Evolutionary conservation across 306 rosid species (phyloP).

Genomic region (Dicorynia guianensis): DNA sequence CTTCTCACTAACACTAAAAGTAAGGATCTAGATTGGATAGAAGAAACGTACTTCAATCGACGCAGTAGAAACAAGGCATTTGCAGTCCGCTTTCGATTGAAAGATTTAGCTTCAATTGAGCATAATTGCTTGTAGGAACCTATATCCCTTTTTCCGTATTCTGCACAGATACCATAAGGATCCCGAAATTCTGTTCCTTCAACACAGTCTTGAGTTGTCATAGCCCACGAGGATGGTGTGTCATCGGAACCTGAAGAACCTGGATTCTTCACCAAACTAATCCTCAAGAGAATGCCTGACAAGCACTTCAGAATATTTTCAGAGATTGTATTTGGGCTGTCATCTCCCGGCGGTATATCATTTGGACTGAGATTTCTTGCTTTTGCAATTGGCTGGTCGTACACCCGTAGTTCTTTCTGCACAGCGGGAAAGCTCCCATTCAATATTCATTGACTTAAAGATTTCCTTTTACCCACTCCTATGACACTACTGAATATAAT

Average conservation of each 20-base stretch:
- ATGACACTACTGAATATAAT: slow-evolving; percentile 21
- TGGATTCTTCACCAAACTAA: slow-evolving; percentile 57
- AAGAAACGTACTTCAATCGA: slow-evolving; percentile 72
- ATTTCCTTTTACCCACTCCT: not conserved
- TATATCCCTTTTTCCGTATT: slow-evolving; percentile 72
- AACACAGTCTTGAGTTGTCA: slow-evolving; percentile 39
- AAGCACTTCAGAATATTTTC: slow-evolving; percentile 82
- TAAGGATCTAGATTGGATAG: not conserved
- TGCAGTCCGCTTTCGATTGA: slow-evolving; percentile 70
- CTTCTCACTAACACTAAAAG: not conserved
- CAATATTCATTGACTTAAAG: slow-evolving; percentile 24
- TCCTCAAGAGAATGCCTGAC: slow-evolving; percentile 74
- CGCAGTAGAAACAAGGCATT: slow-evolving; percentile 71
- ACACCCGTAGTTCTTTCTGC: slow-evolving; percentile 62
- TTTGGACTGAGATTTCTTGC: slow-evolving; percentile 44
- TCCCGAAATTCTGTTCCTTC: slow-evolving; percentile 53
- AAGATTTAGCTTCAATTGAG: slow-evolving; percentile 63
- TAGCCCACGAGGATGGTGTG: slow-evolving; percentile 38
- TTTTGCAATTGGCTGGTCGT: slow-evolving; percentile 49
- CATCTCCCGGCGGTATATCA: slow-evolving; percentile 48
- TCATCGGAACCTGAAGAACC: slow-evolving; percentile 38
- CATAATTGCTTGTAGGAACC: slow-evolving; percentile 69
- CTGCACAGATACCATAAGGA: slow-evolving; percentile 72
- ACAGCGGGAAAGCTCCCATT: slow-evolving; percentile 37
- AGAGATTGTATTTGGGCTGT: slow-evolving; percentile 78